Evolutionary conservation across 306 rosid species (phyloP), one percentile per base, ranked within the genome.

Genomic region (Prunus padus): DNA sequence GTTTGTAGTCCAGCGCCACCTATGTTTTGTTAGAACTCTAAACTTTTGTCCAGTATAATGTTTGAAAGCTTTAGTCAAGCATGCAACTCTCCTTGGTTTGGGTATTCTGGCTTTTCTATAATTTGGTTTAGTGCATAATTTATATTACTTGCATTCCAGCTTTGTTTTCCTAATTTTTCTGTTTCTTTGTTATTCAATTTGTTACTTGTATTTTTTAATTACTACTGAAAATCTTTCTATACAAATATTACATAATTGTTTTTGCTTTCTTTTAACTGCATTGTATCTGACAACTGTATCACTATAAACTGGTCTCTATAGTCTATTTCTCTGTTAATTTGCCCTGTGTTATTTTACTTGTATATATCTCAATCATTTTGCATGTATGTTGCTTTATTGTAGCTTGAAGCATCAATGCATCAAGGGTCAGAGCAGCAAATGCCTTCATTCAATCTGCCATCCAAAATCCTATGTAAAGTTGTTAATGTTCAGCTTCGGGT

Each of bases 371-470:
- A 40, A 5, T 52, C 3, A n/a, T 51, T 19, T 55, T 18, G 81
- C 66, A 4, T 28, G 7, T 69, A 28, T 42, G 54, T 61, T 71
- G 68, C 66, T 82, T 69, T 57, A 67, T 66, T 79, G 30, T 68
- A 94, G 98, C 96, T 94, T 1, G 98, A 94, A 86, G 98, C 98
- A 59, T 94, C 98, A 51, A 90, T 94, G 97, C 94, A 94, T 85
- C 98, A 94, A 78, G 96, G 89, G 72, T 83, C 70, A n/a, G 97
- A 94, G 87, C 97, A 90, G 82, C 94, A 88, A 78, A 94, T 94
- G 96, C 98, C 98, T 79, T 94, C 93, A 79, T 94, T 94, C 76
- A 82, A 94, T 79, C 89, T 94, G 22, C 95, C 96, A 46, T 85
- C 95, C 73, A 94, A 94, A 84, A 94, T 92, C 80, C 86, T 92